Evolutionary conservation across 768 basidiomycete genomes (phyloP), one percentile per base, ranked within the genome.

Genomic region (Mycena sanguinolenta): DNA sequence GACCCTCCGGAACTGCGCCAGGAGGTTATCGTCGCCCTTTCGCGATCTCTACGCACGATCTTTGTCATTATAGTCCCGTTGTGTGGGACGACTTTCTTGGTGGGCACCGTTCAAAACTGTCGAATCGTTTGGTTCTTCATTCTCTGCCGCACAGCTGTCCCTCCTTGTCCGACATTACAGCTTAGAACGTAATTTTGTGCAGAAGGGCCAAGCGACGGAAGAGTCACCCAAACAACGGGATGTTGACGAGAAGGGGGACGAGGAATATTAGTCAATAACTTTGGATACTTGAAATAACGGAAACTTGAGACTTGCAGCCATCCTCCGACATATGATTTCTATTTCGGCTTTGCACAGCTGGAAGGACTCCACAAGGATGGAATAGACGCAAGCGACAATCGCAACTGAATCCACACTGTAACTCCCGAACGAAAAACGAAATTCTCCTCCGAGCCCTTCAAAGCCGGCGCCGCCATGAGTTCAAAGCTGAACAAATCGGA

Each of bases 381-480:
- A 19, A n/a, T 55, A n/a, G 25, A 27, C 25, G 14, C 1, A n/a
- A 32, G 19, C 32, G 32, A 25, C 49, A 49, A 54, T 17, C n/a
- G n/a, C n/a, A n/a, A n/a, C n/a, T n/a, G n/a, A n/a, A n/a, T n/a
- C n/a, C n/a, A 23, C 53, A 27, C 50, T 66, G 50, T 57, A 49
- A 38, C 58, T 66, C 3, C 66, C 71, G 3, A 52, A 63, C 49
- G n/a, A n/a, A n/a, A n/a, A n/a, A n/a, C n/a, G 71, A 72, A 60
- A 32, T 72, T 25, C 23, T 72, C 19, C 62, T 71, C 34, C 61
- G 68, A 49, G 60, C 68, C 3, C 28, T 68, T 12, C 39, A 59
- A n/a, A n/a, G n/a, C n/a, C n/a, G n/a, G n/a, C n/a, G n/a, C n/a
- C n/a, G n/a, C n/a, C n/a, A n/a, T n/a, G n/a, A n/a, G n/a, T n/a